Evolutionary conservation across 2,329 filamentous ascomycete genomes (phyloP), one percentile per base, ranked within the genome.

Genomic region (Chalara sp.): DNA sequence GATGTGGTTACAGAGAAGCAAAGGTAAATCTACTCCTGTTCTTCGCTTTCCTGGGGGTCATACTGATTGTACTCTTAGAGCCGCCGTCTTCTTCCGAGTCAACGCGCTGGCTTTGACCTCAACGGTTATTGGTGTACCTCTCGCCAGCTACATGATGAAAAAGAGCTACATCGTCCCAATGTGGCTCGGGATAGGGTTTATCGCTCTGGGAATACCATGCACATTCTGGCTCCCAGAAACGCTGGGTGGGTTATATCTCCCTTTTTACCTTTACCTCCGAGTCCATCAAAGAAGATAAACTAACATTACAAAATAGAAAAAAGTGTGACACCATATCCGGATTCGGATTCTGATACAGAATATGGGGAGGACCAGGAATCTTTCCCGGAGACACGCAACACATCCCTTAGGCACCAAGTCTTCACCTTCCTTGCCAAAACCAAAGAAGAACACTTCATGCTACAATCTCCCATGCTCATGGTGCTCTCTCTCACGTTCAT

Each of bases 1-100:
- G 68, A 70, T 52, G 56, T 69, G 6, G 56, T 65, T 1, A 57
- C 65, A 0, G 65, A 67, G 32, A 63, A 66, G 2, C 66, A 66
- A 41, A 53, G 45, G 39, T 44, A 31, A 29, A 7, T 50, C n/a
- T 13, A 40, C 35, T 13, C 10, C 6, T 10, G 11, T 12, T 37
- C 5, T 8, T 21, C 8, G 5, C 10, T 35, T 35, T 11, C 8
- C 21, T 12, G 32, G 8, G 41, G 40, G 10, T 42, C 28, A 28
- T 32, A 29, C 37, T 45, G 11, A 32, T 31, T 58, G 13, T 59
- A 61, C 46, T 59, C 60, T 30, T 48, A 65, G 30, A 61, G 49
- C 48, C 65, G 67, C 53, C 58, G 67, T 62, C 50, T 60, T 11
- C 48, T 68, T 56, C 2, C 64, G 67, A 32, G 52, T 32, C 50